Evolutionary conservation across 305 asterid genomes (phyloP).

Genomic region (Solanum hybrid): DNA sequence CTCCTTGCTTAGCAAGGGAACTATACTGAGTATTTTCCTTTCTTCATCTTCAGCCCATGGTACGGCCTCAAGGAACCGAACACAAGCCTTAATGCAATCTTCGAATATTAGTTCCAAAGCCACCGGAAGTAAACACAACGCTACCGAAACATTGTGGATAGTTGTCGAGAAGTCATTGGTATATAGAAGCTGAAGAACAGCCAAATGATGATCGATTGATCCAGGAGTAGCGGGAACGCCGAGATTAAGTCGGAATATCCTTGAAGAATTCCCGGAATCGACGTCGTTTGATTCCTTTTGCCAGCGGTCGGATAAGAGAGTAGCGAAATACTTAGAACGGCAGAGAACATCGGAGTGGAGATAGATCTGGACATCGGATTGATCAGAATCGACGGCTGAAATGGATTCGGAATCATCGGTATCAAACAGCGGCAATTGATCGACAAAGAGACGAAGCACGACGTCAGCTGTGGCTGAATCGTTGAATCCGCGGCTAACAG

Average conservation of each 20-base stretch:
- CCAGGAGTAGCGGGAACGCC: slow-evolving; percentile 30
- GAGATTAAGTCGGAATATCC: slow-evolving; percentile 29
- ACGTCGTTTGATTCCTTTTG: slow-evolving; percentile 27
- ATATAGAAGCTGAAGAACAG: slow-evolving; percentile 63
- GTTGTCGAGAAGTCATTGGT: slow-evolving; percentile 35
- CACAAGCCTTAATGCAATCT: slow-evolving; percentile 74
- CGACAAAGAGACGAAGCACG: slow-evolving; percentile 46
- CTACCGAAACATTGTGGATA: slow-evolving; percentile 35
- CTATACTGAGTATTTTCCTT: slow-evolving; percentile 34
- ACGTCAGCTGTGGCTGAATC: slow-evolving; percentile 58
- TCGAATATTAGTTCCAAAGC: slow-evolving; percentile 76
- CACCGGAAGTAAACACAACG: slow-evolving; percentile 51
- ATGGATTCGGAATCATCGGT: slow-evolving; percentile 20
- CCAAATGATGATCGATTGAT: slow-evolving; percentile 33
- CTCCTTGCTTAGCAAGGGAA: slow-evolving; percentile 51
- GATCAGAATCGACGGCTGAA: slow-evolving; percentile 15
- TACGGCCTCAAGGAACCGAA: slow-evolving; percentile 72
- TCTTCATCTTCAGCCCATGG: slow-evolving; percentile 98
- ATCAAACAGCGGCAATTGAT: slow-evolving; percentile 17
- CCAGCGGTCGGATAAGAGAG: slow-evolving; percentile 86
- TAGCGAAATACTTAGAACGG: slow-evolving; percentile 60
- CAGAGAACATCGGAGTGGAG: slow-evolving; percentile 59
- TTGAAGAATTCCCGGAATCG: slow-evolving; percentile 12
- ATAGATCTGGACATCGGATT: slow-evolving; percentile 41
- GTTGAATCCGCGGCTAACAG: slow-evolving; percentile 35